phyloP scores from a whole-genome alignment of 352 stramenopile genomes.

The Phytophthora agathidicida region DNA sequence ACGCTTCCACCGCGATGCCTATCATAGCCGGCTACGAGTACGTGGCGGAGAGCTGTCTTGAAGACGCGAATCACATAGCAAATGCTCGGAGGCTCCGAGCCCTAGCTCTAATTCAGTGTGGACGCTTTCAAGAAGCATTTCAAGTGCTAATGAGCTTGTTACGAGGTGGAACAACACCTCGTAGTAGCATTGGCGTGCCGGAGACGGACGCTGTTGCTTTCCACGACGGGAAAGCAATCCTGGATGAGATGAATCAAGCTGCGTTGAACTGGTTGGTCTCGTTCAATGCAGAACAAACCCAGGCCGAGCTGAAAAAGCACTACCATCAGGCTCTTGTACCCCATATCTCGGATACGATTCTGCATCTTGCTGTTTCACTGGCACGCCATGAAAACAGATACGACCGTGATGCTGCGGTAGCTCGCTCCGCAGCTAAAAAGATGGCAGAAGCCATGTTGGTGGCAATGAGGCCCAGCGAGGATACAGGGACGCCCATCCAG shows the following conservation, averaged over 20 bases:
- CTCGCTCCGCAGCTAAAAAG: conserved; percentile 33
- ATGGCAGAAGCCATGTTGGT: conserved; percentile 34
- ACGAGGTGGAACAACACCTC: conserved; percentile 17
- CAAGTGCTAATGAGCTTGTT: conserved; percentile 40
- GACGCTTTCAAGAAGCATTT: conserved; percentile 60
- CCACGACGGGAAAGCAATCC: conserved; percentile 44
- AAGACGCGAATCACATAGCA: conserved; percentile 52
- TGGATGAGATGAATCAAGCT: conserved; percentile 39
- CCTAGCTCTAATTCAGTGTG: conserved; percentile 55
- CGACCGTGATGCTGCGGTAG: conserved; percentile 22
- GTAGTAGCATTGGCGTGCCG: conserved; percentile 6
- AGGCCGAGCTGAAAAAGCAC: conserved; percentile 22
- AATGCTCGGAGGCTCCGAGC: conserved; percentile 60
- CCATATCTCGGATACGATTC: conserved; percentile 37
- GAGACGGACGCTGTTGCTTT: conserved; percentile 20
- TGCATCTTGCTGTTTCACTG: conserved; percentile 39
- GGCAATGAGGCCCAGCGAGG: conserved; percentile 9
- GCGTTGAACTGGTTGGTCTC: conserved; percentile 42
- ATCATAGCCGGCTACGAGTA: conserved; percentile 65
- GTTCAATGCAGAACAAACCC: conserved; percentile 26
- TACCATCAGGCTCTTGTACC: conserved; percentile 29
- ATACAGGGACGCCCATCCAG: not conserved
- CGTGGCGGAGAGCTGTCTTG: conserved; percentile 43
- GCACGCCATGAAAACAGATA: conserved; percentile 37
- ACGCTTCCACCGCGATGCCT: conserved; percentile 56